Percentiles rank a stretch among this genome's conserved stretches.
These are phyloP conservation scores for Auxenochlorella pyrenoidosa DNA, from an alignment of 139 green algal genomes.

Conservation along the genomic window DNA sequence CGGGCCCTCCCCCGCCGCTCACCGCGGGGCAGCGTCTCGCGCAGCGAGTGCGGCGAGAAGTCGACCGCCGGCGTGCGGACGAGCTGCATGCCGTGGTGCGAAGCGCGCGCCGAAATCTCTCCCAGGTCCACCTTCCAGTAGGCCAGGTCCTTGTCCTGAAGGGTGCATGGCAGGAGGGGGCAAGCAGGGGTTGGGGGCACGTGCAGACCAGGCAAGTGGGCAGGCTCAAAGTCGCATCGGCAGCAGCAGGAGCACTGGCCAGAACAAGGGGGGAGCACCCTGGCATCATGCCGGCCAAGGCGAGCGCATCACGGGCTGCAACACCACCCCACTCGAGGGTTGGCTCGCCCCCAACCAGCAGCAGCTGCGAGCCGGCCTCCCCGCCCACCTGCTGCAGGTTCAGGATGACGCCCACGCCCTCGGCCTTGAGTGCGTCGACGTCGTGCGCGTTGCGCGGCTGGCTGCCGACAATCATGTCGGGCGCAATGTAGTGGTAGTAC, in stretches of 20 bases:
- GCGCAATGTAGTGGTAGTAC: slow-evolving; percentile 78
- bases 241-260: too few relatives aligned
- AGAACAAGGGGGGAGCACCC: too few relatives aligned
- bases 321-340: too few relatives aligned
- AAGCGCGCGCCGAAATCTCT: slow-evolving; percentile 40
- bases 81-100: slow-evolving; percentile 59
- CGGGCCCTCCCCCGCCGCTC: neutral
- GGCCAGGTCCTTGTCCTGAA: slow-evolving; percentile 61
- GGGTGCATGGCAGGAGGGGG: neutral
- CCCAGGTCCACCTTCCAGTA: slow-evolving; percentile 61
- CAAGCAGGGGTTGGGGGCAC: too few relatives aligned
- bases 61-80: slow-evolving; percentile 70
- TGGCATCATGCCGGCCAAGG: neutral
- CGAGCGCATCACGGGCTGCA: too few relatives aligned
- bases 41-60: slow-evolving; percentile 74
- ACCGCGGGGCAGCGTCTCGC: slow-evolving; percentile 64
- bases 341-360: too few relatives aligned
- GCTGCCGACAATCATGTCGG: slow-evolving; percentile 65
- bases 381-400: slow-evolving; percentile 70
- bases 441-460: slow-evolving; percentile 68
- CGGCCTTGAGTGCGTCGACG: slow-evolving; percentile 51
- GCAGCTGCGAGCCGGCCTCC: slow-evolving; percentile 17
- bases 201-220: too few relatives aligned
- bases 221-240: too few relatives aligned
- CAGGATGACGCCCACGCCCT: slow-evolving; percentile 42